phyloP scores from a whole-genome alignment of 1,139 yeast genomes.

The Hanseniaspora sp. region DNA sequence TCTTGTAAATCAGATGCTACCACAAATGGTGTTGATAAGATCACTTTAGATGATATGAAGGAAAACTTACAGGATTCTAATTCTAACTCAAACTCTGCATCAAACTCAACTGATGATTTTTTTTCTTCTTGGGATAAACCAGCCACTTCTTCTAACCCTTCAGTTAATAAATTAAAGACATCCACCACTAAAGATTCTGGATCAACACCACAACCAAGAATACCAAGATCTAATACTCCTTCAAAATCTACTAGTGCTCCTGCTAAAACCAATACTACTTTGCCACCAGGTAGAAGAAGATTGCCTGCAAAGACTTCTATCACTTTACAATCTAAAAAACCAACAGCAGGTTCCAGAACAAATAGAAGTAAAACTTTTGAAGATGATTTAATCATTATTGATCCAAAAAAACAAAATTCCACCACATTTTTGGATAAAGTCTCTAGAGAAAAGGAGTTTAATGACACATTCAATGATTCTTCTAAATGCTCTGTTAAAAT shows the following conservation, averaged over 20 bases:
- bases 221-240: constrained; percentile 26
- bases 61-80: constrained; percentile 32
- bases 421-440: constrained; percentile 13
- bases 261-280: constrained; percentile 21
- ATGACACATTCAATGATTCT: constrained; percentile 8
- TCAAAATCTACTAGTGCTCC: constrained; percentile 20
- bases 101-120: constrained; percentile 63
- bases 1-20: constrained; percentile 54
- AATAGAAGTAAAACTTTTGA: neutral
- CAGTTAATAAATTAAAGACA: constrained; percentile 21
- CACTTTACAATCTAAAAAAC: constrained; percentile 9
- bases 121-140: constrained; percentile 78
- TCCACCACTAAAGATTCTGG: constrained; percentile 20
- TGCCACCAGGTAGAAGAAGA: constrained; percentile 15
- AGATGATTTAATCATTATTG: constrained; percentile 14
- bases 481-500: constrained; percentile 7
- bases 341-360: neutral
- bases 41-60: constrained; percentile 49
- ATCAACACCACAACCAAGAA: constrained; percentile 27
- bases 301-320: constrained; percentile 7
- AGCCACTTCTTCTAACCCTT: constrained; percentile 36
- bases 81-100: constrained; percentile 31
- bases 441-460: constrained; percentile 14
- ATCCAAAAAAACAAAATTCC: constrained; percentile 7
- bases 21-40: constrained; percentile 52